Base-by-base conservation (phyloP, 208 protist species). In the Crithidia thermophila region DNA sequence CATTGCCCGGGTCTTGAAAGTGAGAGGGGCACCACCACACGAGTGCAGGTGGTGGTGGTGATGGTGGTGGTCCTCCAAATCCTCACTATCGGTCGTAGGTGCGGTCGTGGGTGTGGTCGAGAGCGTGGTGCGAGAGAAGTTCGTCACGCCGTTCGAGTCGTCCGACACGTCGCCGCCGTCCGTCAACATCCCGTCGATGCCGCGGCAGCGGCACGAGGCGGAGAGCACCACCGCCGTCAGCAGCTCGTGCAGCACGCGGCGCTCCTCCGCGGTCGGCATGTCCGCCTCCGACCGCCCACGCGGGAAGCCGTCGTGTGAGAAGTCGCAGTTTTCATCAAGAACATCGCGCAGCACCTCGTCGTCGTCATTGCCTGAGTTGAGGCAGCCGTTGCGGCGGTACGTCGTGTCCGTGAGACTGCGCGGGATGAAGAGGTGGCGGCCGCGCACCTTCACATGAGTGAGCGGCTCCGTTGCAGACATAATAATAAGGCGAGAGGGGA, bases 391-490 rank as follows among this genome's bases (percentile, higher is more conserved):
- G 43, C 23, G 45, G n/a, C 20, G 28, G 27, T 8, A 51, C 10
- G 46, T 16, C 10, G 36, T 0, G 10, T 36, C 14, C 6, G 67
- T 59, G 49, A 72, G 67, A 49, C 56, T 65, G 25, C 20, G 47
- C 14, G 49, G 57, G 34, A 72, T 36, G 34, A 72, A 59, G 8
- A 59, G 20, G 27, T 46, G 39, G 25, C 57, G 31, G 28, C 39
- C 30, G 34, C 25, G 67, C 57, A 72, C 57, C 36, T 1, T 40
- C 31, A 72, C 57, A n/a, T 56, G 67, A 0, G 57, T 51, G 5
- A 59, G 57, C 46, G 67, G 39, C 57, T 65, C 67, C 25, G 56
- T 65, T 14, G 46, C 23, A 21, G 67, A 72, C 43, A 59, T 64
- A 46, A 46, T 1, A 34, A 50, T 40, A 27, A 50, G 25, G 46